Evolutionary conservation across 2,329 filamentous ascomycete species (phyloP), one percentile per base, ranked within the genome.

Genomic region (Meredithiella fracta): DNA sequence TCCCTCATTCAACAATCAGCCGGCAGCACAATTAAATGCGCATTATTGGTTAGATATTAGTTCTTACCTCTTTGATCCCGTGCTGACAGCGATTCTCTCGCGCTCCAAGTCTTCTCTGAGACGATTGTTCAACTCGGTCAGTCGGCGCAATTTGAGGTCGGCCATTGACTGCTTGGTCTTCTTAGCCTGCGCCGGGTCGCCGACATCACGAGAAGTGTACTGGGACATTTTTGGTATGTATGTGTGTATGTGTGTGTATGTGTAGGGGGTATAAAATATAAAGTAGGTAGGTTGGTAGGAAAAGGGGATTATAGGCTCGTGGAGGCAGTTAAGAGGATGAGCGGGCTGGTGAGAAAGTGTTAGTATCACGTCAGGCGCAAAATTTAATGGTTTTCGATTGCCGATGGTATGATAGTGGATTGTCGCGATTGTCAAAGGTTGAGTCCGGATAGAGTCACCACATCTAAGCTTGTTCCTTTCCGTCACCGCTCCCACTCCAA

Each of bases 111-210:
- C 92, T 72, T 98, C 92, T 65, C 90, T 86, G 69, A 98, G 74
- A 64, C 92, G 85, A 71, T 88, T 88, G 77, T 97, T 98, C 65
- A 98, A 80, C 74, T 98, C 92, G 60, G 90, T 97, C 71, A 98
- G 77, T 62, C 92, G 85, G 66, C 92, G 84, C 65, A 97, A 81
- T 78, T 98, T 98, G 62, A 98, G 80, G 70, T 98, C 92, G 64
- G 91, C 91, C 87, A 98, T 97, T 68, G 88, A 95, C 74, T 97
- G 92, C 77, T 96, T 96, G 76, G 94, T 97, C 75, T 90, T 94
- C 78, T 79, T 82, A 64, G 81, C 79, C 68, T 83, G 79, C 65
- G 77, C 78, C 68, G 79, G 78, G 67, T 83, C 80, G 70, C 78
- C 78, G 60, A 79, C 77, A 66, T 83, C 80, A 64, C 80, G 77